Percentiles rank a stretch among this genome's conserved stretches.
Evolutionary conservation across 257 asterid genomes (phyloP).

Genomic region (Solanum habrochaites): DNA sequence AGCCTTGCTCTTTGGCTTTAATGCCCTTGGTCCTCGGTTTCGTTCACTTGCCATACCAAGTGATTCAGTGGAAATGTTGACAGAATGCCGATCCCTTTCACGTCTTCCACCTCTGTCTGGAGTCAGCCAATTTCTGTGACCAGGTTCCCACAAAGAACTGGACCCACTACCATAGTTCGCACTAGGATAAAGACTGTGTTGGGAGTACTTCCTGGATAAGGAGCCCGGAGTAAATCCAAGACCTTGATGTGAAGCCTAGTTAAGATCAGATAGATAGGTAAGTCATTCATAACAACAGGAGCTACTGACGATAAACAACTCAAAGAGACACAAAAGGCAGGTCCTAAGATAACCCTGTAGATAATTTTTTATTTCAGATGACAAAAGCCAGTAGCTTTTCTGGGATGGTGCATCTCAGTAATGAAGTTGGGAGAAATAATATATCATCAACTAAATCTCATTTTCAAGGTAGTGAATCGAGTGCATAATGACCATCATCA

Average conservation of each 20-base stretch:
- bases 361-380: neutral
- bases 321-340: neutral
- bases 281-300: neutral
- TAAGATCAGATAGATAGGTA: neutral
- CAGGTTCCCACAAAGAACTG: slow-evolving; percentile 35
- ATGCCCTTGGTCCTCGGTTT: slow-evolving; percentile 95
- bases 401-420: neutral
- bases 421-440: neutral
- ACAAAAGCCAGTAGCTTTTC: neutral
- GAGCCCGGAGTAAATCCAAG: slow-evolving; percentile 55
- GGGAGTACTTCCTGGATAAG: slow-evolving; percentile 48
- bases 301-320: neutral
- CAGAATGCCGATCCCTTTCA: slow-evolving; percentile 59
- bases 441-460: neutral
- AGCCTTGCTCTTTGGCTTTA: slow-evolving; percentile 55
- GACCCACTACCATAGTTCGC: slow-evolving; percentile 36
- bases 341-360: neutral
- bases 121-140: slow-evolving; percentile 33
- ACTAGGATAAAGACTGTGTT: slow-evolving; percentile 47
- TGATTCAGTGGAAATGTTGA: slow-evolving; percentile 40
- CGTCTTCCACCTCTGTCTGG: slow-evolving; percentile 70
- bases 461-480: neutral
- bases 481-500: neutral
- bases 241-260: slow-evolving; percentile 67
- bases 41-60: slow-evolving; percentile 62